phyloP scores from a whole-genome alignment of 2,329 filamentous ascomycete species.

The Sporothrix sp. region DNA sequence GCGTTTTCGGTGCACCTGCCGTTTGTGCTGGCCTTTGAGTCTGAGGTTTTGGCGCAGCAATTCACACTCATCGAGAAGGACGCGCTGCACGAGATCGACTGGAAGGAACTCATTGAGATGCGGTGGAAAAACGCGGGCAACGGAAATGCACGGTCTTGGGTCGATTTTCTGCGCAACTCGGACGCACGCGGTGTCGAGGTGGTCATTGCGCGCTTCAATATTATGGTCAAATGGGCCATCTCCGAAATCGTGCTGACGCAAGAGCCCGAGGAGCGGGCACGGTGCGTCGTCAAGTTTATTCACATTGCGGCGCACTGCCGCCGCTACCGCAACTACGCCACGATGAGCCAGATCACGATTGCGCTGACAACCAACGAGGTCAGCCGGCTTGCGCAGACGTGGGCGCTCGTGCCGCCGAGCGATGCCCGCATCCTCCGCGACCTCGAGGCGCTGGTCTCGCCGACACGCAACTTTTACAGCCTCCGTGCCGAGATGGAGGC shows the following conservation, averaged over 20 bases:
- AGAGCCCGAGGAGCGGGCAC: slow-evolving; percentile 59
- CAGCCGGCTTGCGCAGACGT: slow-evolving; percentile 57
- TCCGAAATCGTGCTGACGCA: slow-evolving; percentile 71
- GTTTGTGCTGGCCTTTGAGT: slow-evolving; percentile 73
- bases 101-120: slow-evolving; percentile 79
- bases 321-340: slow-evolving; percentile 71
- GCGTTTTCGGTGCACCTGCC: slow-evolving; percentile 56
- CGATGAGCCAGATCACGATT: slow-evolving; percentile 70
- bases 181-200: slow-evolving; percentile 71
- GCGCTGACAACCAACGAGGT: slow-evolving; percentile 67
- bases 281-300: slow-evolving; percentile 70
- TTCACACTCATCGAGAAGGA: slow-evolving; percentile 82
- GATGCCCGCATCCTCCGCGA: slow-evolving; percentile 59
- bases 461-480: slow-evolving; percentile 67
- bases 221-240: slow-evolving; percentile 79
- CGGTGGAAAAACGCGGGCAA: slow-evolving; percentile 64
- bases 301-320: slow-evolving; percentile 71
- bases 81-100: slow-evolving; percentile 75
- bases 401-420: slow-evolving; percentile 55
- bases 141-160: slow-evolving; percentile 64
- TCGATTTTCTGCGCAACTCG: slow-evolving; percentile 64
- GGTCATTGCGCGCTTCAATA: slow-evolving; percentile 76
- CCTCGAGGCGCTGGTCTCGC: slow-evolving; percentile 64
- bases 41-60: slow-evolving; percentile 68
- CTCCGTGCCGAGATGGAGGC: slow-evolving; percentile 73